Base-by-base conservation (phyloP, 2,329 filamentous ascomycete genomes). In the Aspergillus jensenii region DNA sequence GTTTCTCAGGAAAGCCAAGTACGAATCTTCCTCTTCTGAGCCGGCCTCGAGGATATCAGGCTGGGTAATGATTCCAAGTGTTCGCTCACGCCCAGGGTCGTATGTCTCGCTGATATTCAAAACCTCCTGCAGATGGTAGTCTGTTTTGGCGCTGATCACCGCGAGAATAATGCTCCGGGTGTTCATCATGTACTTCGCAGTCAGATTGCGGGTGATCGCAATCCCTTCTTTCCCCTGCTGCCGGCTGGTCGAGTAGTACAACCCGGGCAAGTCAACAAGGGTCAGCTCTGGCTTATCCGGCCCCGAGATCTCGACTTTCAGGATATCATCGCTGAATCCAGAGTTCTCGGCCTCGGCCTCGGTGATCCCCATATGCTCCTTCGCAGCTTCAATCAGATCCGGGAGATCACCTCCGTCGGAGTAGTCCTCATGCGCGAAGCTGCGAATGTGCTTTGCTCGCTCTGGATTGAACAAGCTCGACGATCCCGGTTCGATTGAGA, bases 231-330 rank as follows among this genome's bases (percentile, higher is more conserved):
- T 71, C 1, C 78, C 81, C 66, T 86, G 82, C 53, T 82, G 27
- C 27, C 78, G 75, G 62, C 81, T 84, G 55, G 79, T 79, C 8
- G 84, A 79, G 27, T 3, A 77, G 31, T 86, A 82, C 1, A 88
- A 72, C 1, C 85, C 85, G 0, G 85, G 86, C 19, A 88, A 73
- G 69, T 88, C 85, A 8, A 88, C 84, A 0, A 88, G 75, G 0
- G 83, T 87, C 45, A 88, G 69, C 7, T 87, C 79, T 0, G 84
- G 84, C 74, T 85, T 81, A 6, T 84, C 80, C 0, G 84, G 84
- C 0, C 85, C 85, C 5, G 76, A 79, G 66, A 87, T 82, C 61
- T 87, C 84, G 1, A 87, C 78, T 3, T 84, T 81, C 4, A 87
- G 75, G 21, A 86, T 80, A 76, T 83, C 71, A 73, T 81, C 66